Evolutionary conservation across 1,139 yeast species (phyloP).

Genomic region (Blastobotrys indianensis): DNA sequence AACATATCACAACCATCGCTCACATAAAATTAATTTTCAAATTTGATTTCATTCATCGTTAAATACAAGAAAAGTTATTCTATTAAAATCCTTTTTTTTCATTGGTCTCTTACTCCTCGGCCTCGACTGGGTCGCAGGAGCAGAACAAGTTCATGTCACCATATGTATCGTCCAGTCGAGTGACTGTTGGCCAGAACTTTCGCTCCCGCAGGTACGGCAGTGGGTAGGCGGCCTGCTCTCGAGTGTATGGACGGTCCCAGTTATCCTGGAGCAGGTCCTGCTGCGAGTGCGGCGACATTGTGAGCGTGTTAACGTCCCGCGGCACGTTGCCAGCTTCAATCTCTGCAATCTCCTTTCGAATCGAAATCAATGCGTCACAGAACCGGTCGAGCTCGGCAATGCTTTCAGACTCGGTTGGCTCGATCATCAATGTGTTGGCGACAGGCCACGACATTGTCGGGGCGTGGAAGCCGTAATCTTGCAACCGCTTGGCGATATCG

Average conservation of each 20-base stretch:
- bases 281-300: slow-evolving; percentile 89
- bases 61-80: not conserved
- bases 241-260: slow-evolving; percentile 84
- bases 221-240: slow-evolving; percentile 94
- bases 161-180: slow-evolving; percentile 87
- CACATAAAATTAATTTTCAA: too few species aligned
- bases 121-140: slow-evolving; percentile 53
- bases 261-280: slow-evolving; percentile 67
- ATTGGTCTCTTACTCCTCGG: slow-evolving; percentile 16
- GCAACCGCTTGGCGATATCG: slow-evolving; percentile 93
- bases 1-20: too few species aligned
- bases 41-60: not conserved
- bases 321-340: slow-evolving; percentile 58
- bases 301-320: slow-evolving; percentile 60
- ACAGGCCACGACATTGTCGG: slow-evolving; percentile 99
- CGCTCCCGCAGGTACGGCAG: slow-evolving; percentile 60
- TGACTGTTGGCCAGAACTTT: slow-evolving; percentile 94
- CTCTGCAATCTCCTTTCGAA: slow-evolving; percentile 77
- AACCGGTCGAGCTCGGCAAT: slow-evolving; percentile 84
- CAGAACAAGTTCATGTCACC: slow-evolving; percentile 93
- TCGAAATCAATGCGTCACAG: slow-evolving; percentile 78
- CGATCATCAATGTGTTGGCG: slow-evolving; percentile 94
- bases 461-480: slow-evolving; percentile 97
- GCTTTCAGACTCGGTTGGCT: slow-evolving; percentile 95
- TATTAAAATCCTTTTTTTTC: not conserved